These are phyloP conservation scores for Melampsora americana DNA, from an alignment of 1,284 basidiomycete genomes.

Conservation along the genomic window DNA sequence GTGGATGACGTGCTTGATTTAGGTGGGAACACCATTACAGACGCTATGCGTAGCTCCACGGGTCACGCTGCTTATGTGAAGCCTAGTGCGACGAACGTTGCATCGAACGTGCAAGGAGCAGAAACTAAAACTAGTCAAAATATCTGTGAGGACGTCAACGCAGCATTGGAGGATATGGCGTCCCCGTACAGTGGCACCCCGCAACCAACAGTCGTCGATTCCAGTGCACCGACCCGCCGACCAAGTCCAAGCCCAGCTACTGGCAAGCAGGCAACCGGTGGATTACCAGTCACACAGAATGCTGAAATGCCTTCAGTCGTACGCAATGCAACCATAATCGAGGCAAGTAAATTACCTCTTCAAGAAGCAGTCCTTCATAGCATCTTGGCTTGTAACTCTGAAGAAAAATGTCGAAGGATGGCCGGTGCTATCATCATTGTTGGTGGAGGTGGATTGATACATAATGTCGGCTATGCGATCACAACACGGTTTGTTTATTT, in stretches of 20 bases:
- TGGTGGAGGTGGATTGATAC: slow-evolving; percentile 67
- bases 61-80: background rate
- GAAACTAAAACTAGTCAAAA: background rate
- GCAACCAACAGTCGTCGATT: slow-evolving; percentile 26
- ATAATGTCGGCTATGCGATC: slow-evolving; percentile 53
- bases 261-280: background rate
- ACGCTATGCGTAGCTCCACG: slow-evolving; percentile 35
- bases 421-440: slow-evolving; percentile 82
- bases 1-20: slow-evolving; percentile 56
- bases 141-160: slow-evolving; percentile 12
- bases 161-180: slow-evolving; percentile 8
- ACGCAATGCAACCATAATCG: slow-evolving; percentile 70
- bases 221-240: slow-evolving; percentile 32
- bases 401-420: slow-evolving; percentile 85
- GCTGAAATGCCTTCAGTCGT: slow-evolving; percentile 18
- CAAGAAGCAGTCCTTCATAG: slow-evolving; percentile 93
- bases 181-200: slow-evolving; percentile 26
- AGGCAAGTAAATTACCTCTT: slow-evolving; percentile 84
- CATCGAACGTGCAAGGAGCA: background rate
- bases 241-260: slow-evolving; percentile 26
- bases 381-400: slow-evolving; percentile 74
- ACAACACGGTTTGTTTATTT: slow-evolving; percentile 52
- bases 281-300: slow-evolving; percentile 44
- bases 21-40: slow-evolving; percentile 51
- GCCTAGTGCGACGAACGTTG: background rate